A percentile compares a stretch with the other conserved stretches of the same genome.
These are phyloP conservation scores for Phytophthora nicotianae DNA, from an alignment of 352 stramenopile genomes.

Conservation along the genomic window DNA sequence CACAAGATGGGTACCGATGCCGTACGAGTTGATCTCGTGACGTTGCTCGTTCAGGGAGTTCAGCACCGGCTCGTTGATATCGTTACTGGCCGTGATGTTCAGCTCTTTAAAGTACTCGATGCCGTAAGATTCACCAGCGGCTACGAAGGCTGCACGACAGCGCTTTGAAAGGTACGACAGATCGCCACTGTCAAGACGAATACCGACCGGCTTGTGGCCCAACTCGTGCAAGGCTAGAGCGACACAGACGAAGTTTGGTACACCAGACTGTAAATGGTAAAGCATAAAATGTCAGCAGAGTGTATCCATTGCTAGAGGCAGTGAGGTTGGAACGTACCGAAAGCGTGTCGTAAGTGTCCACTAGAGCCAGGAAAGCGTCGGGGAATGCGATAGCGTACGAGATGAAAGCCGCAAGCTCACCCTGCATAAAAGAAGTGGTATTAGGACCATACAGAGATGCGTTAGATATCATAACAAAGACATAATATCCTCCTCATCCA, in stretches of 20 bases:
- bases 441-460: background rate
- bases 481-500: background rate
- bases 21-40: conserved; percentile 96
- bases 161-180: conserved; percentile 95
- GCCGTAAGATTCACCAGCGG: conserved; percentile 52
- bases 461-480: conserved; percentile 12
- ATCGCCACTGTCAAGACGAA: conserved; percentile 98
- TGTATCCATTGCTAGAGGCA: background rate
- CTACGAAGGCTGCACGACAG: conserved; percentile 72
- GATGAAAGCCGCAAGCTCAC: conserved; percentile 98
- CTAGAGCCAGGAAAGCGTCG: conserved; percentile 95
- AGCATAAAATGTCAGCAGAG: conserved; percentile 8
- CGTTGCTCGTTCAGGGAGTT: conserved; percentile 94
- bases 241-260: conserved; percentile 98
- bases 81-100: conserved; percentile 98
- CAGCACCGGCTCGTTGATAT: conserved; percentile 98
- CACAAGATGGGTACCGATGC: conserved; percentile 95
- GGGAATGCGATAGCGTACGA: conserved; percentile 98
- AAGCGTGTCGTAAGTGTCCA: conserved; percentile 99
- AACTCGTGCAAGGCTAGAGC: conserved; percentile 94
- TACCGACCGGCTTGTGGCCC: conserved; percentile 91
- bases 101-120: conserved; percentile 84
- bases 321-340: conserved; percentile 45
- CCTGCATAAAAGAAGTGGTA: conserved; percentile 48
- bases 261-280: conserved; percentile 76